Base-by-base conservation (phyloP, 768 basidiomycete genomes). In the Collybiopsis confluens region DNA sequence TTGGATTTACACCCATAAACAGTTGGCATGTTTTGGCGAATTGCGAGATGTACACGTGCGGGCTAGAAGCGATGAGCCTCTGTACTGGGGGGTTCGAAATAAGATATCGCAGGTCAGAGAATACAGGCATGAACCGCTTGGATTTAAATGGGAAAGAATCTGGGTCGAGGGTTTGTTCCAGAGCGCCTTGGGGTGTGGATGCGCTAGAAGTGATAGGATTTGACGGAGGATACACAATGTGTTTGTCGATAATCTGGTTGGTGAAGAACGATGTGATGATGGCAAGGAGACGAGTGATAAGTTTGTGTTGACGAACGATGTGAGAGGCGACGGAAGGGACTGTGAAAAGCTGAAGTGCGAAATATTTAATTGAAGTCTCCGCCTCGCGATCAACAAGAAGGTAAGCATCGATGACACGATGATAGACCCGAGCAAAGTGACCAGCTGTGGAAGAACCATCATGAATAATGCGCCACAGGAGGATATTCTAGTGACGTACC, bases 101-200 rank as follows among this genome's bases (percentile, higher is more conserved):
- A 26, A 93, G 79, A 59, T 92, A 91, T 8, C 91, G 82, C 27
- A 98, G 77, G 67, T 95, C 92, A 60, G 88, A 88, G 67, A 98
- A 96, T 44, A 98, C 83, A 2, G 92, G 90, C 86, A 94, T 90
- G 71, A 96, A 97, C 8, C 95, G 88, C 66, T 98, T 98, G 16
- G 90, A 92, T 68, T 90, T 88, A 82, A 97, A 97, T 0, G 90
- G 87, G 54, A 84, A 82, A 36, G 84, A 82, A 45, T 97, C 95
- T 37, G 92, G 86, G 56, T 95, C 90, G 50, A 97, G 61, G 45
- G 50, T 64, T 61, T 63, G 62, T 9, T 60, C 64, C 20, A 55
- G 58, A 28, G 52, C 54, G 38, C 54, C 27, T 37, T 48, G 47
- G 15, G 47, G 11, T 13, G 47, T 20, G 5, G 47, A 35, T 18